Evolutionary conservation across 1,284 basidiomycete genomes (phyloP), one percentile per base, ranked within the genome.

Genomic region (Trametes polyzona): DNA sequence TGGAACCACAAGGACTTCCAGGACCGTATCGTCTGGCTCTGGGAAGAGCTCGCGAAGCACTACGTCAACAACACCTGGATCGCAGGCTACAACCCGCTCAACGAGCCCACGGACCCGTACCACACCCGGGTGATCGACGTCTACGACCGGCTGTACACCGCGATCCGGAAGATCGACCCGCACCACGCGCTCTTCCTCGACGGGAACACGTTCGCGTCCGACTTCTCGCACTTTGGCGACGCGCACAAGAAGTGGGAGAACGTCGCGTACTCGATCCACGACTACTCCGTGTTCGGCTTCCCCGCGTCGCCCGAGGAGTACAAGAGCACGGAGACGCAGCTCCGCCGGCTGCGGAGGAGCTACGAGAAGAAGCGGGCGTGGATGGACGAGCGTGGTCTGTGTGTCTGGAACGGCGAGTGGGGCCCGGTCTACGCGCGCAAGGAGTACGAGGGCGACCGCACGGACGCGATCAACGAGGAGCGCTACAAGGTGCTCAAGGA

Each of bases 381-480:
- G 87, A 85, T 88, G 82, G 84, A 88, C 63, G 72, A 79, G 63
- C 74, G 76, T 26, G 83, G 82, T 0, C 73, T 88, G 24, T 89
- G 86, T 55, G 88, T 89, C 16, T 90, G 88, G 89, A 90, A 91
- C 67, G 86, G 89, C 63, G 89, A 90, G 71, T 91, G 87, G 80
- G 86, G 86, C 4, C 85, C 86, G 0, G 86, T 88, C 8, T 88
- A 87, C 63, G 86, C 84, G 10, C 73, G 86, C 41, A 67, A 62
- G 60, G 73, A 81, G 65, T 88, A 86, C 62, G 87, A 88, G 24
- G 85, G 85, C 1, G 79, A 76, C 9, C 67, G 70, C 44, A 86
- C 80, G 16, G 83, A 90, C 27, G 70, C 71, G 52, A 90, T 88
- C 71, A 93, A 93, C 71, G 78, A 83, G 60, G 67, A 70, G 23